Evolutionary conservation across 2,329 filamentous ascomycete species (phyloP).

Genomic region (Fusarium tricinctum): DNA sequence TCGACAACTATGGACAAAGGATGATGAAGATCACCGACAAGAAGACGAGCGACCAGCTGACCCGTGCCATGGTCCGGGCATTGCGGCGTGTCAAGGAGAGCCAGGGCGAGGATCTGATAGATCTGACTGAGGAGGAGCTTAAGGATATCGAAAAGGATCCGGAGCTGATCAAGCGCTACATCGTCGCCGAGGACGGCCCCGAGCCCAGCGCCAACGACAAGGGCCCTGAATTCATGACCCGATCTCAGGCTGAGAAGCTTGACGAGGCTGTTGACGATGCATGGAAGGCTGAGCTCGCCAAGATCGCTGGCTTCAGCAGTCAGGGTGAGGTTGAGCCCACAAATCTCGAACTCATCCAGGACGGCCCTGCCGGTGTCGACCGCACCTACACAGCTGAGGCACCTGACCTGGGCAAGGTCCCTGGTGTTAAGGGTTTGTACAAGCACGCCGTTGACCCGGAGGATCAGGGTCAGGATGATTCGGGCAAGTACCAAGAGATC

Average conservation of each 20-base stretch:
- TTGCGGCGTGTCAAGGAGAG: slow-evolving; percentile 60
- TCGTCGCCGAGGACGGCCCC: slow-evolving; percentile 52
- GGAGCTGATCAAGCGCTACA: slow-evolving; percentile 56
- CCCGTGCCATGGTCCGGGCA: slow-evolving; percentile 58
- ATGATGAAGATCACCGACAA: slow-evolving; percentile 60
- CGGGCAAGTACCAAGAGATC: slow-evolving; percentile 65
- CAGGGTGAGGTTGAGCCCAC: slow-evolving; percentile 52
- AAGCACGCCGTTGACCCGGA: slow-evolving; percentile 63
- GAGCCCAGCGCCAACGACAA: slow-evolving; percentile 46
- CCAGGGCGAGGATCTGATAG: slow-evolving; percentile 60
- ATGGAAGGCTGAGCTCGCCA: slow-evolving; percentile 57
- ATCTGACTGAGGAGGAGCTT: slow-evolving; percentile 66
- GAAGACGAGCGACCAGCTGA: slow-evolving; percentile 60
- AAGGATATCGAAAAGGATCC: slow-evolving; percentile 58
- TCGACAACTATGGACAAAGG: slow-evolving; percentile 67
- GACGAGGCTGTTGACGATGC: slow-evolving; percentile 55
- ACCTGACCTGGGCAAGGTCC: slow-evolving; percentile 65
- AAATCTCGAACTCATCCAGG: slow-evolving; percentile 56
- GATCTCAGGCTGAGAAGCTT: slow-evolving; percentile 56
- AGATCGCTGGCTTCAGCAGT: slow-evolving; percentile 51
- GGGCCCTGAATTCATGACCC: slow-evolving; percentile 51
- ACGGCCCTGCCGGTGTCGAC: slow-evolving; percentile 54
- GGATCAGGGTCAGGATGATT: slow-evolving; percentile 65
- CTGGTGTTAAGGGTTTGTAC: slow-evolving; percentile 67
- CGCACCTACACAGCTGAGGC: slow-evolving; percentile 61